These are phyloP conservation scores for Cladochytrium replicatum DNA, from an alignment of 192 early-diverging fungal species.

Conservation along the genomic window DNA sequence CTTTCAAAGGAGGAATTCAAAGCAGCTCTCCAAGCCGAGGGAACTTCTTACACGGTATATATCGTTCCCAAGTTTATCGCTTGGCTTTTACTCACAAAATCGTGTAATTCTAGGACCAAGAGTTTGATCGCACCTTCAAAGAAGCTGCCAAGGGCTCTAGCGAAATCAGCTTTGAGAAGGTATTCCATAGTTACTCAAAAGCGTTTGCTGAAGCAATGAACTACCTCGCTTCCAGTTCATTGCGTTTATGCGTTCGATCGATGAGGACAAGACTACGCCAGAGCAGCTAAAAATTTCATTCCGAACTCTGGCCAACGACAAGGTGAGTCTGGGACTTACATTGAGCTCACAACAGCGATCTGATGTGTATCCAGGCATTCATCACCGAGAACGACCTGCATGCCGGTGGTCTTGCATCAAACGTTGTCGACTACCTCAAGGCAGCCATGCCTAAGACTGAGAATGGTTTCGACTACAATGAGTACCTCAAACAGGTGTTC, in stretches of 20 bases:
- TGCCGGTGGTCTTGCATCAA: constrained; percentile 61
- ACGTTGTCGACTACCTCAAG: constrained; percentile 67
- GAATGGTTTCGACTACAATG: constrained; percentile 65
- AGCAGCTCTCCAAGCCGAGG: constrained; percentile 56
- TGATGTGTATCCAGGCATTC: no score
- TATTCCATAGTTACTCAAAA: constrained; percentile 12
- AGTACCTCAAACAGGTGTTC: constrained; percentile 61
- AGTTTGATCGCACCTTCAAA: constrained; percentile 56
- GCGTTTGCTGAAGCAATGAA: not conserved
- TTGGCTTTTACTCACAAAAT: not conserved
- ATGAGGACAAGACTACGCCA: constrained; percentile 79
- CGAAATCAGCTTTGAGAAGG: constrained; percentile 75
- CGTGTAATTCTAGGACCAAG: constrained; percentile 49
- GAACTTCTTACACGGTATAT: constrained; percentile 22
- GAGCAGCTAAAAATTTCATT: constrained; percentile 82
- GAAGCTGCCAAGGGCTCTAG: constrained; percentile 51
- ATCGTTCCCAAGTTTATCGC: no score
- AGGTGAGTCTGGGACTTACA: no score
- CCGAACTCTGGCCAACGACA: constrained; percentile 74
- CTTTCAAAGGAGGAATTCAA: constrained; percentile 87
- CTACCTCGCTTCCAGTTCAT: no score
- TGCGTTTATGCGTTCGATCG: constrained; percentile 69
- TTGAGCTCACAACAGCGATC: no score
- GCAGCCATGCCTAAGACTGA: constrained; percentile 57
- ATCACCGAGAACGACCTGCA: constrained; percentile 78